Percentiles rank a stretch among this genome's conserved stretches.
Conservation (phyloP, 2,329 filamentous ascomycete genomes). For the Fusarium tanahbumbuense region DNA sequence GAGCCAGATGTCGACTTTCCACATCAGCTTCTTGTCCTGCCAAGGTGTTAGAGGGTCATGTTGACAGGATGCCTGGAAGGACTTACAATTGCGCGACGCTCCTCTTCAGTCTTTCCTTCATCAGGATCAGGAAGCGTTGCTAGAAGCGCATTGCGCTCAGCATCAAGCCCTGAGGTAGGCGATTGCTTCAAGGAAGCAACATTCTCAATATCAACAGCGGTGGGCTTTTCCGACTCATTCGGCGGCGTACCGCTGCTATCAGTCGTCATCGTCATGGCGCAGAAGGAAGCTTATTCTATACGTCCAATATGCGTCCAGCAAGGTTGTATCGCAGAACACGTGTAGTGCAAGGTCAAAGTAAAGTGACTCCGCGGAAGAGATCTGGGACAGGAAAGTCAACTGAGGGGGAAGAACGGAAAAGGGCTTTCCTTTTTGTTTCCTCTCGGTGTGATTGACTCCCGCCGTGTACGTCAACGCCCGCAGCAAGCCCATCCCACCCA, state of each 20-base stretch:
- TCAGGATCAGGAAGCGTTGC: slow-evolving; percentile 57
- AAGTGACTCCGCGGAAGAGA: slow-evolving; percentile 1
- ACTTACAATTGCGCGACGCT: slow-evolving; percentile 68
- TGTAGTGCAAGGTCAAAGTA: not conserved
- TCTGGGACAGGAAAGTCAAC: not conserved
- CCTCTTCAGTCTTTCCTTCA: slow-evolving; percentile 69
- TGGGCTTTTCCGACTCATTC: slow-evolving; percentile 31
- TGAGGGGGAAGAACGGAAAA: not conserved
- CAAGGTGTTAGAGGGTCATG: not conserved
- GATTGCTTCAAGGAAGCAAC: slow-evolving; percentile 6
- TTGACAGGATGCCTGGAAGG: slow-evolving; percentile 41
- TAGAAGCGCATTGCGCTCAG: slow-evolving; percentile 46
- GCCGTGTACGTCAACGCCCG: slow-evolving; percentile 26
- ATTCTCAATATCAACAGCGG: slow-evolving; percentile 32
- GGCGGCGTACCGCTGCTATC: slow-evolving; percentile 33
- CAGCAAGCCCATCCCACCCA: slow-evolving; percentile 12
- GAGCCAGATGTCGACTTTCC: slow-evolving; percentile 67
- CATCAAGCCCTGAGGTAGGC: slow-evolving; percentile 28
- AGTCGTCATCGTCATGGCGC: slow-evolving; percentile 33
- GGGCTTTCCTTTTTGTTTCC: slow-evolving; percentile 23
- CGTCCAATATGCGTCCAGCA: not conserved
- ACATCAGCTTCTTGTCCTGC: slow-evolving; percentile 62
- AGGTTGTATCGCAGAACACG: not conserved
- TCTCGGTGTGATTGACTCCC: not conserved
- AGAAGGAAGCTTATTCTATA: not conserved